These are phyloP conservation scores for Pseudogymnoascus sp. DNA, from an alignment of 2,329 filamentous ascomycete genomes.

Conservation along the genomic window DNA sequence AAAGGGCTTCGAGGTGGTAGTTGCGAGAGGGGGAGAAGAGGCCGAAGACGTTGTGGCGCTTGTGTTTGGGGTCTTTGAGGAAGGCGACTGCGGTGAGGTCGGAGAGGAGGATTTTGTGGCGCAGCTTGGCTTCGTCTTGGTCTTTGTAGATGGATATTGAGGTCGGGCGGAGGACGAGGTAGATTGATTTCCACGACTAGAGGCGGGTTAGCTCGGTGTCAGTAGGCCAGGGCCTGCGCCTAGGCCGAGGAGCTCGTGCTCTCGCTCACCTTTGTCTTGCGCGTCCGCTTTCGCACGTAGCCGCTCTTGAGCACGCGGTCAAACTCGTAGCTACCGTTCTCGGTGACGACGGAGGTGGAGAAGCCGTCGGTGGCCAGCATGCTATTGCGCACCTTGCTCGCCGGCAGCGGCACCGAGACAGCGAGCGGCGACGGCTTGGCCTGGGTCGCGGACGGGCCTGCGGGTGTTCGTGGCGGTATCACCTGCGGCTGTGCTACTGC, in stretches of 20 bases:
- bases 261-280: conserved; percentile 73
- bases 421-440: background rate
- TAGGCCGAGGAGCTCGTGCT: background rate
- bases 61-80: conserved; percentile 82
- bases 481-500: background rate
- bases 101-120: conserved; percentile 77
- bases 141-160: conserved; percentile 89
- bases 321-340: conserved; percentile 93
- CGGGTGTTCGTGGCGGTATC: background rate
- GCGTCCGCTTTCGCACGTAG: conserved; percentile 76
- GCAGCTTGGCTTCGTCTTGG: conserved; percentile 78
- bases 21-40: conserved; percentile 87
- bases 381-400: background rate
- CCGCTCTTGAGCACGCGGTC: conserved; percentile 89
- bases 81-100: conserved; percentile 87
- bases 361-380: conserved; percentile 46
- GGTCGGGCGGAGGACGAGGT: conserved; percentile 83
- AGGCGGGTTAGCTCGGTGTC: conserved; percentile 10
- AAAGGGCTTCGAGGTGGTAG: conserved; percentile 76
- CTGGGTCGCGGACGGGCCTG: background rate
- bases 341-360: conserved; percentile 65
- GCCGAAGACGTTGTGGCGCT: conserved; percentile 79
- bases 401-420: background rate
- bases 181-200: conserved; percentile 82
- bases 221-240: background rate